Evolutionary conservation across 2,329 filamentous ascomycete species (phyloP).

Genomic region (Neopestalotiopsis rosae): DNA sequence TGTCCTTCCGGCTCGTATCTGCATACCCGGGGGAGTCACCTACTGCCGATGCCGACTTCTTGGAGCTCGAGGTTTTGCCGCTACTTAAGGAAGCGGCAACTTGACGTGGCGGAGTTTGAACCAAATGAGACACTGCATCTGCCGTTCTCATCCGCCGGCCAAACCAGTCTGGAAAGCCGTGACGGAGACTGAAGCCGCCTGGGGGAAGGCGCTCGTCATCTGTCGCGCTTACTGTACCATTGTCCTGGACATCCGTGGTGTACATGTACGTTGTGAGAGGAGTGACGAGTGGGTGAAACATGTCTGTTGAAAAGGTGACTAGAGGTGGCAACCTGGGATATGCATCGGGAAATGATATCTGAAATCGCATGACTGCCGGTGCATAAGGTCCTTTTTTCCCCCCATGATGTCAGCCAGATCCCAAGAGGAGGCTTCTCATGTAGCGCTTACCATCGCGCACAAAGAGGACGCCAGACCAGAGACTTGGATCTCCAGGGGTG

Average conservation of each 20-base stretch:
- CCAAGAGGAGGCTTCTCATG: background rate
- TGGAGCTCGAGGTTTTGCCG: slow-evolving; percentile 31
- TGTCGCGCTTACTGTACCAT: slow-evolving; percentile 80
- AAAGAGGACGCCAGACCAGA: slow-evolving; percentile 93
- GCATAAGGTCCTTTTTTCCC: slow-evolving; percentile 77
- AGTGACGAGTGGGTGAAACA: slow-evolving; percentile 93
- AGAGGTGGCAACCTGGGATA: slow-evolving; percentile 83
- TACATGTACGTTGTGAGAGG: slow-evolving; percentile 95
- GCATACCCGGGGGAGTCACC: slow-evolving; percentile 43
- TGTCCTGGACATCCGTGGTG: slow-evolving; percentile 76
- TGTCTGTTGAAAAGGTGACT: slow-evolving; percentile 87
- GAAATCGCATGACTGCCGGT: slow-evolving; percentile 85
- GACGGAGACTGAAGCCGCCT: slow-evolving; percentile 86
- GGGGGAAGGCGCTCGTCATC: slow-evolving; percentile 85
- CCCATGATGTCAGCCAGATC: background rate
- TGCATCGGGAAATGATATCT: slow-evolving; percentile 81
- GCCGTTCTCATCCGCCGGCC: slow-evolving; percentile 53
- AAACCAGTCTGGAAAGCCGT: slow-evolving; percentile 93
- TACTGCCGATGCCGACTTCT: slow-evolving; percentile 32
- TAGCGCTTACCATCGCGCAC: slow-evolving; percentile 75
- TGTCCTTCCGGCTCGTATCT: slow-evolving; percentile 46
- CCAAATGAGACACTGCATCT: slow-evolving; percentile 38
- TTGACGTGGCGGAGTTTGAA: slow-evolving; percentile 35
- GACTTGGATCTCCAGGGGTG: slow-evolving; percentile 77
- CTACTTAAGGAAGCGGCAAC: slow-evolving; percentile 31